Percentiles rank a stretch among this genome's conserved stretches.
These are phyloP conservation scores for Rhizophora mangle DNA, from an alignment of 345 rosid species.

Conservation along the genomic window DNA sequence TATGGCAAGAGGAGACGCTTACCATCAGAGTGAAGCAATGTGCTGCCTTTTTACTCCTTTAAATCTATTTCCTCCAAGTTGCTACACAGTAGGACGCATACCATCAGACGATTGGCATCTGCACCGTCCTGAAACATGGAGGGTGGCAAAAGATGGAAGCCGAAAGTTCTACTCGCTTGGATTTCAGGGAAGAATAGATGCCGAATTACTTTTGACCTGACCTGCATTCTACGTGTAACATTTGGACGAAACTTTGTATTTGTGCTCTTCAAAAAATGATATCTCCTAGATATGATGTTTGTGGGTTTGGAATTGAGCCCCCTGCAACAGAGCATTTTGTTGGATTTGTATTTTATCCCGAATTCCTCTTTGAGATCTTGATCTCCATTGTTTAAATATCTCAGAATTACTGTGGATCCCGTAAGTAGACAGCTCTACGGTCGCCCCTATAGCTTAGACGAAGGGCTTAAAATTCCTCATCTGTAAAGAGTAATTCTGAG, in stretches of 20 bases:
- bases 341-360: not conserved
- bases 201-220: constrained; percentile 14
- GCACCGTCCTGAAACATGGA: constrained; percentile 22
- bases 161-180: constrained; percentile 39
- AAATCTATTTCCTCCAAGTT: not conserved
- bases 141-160: constrained; percentile 37
- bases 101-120: too few species aligned
- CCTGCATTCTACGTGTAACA: constrained; percentile 29
- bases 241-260: constrained; percentile 23
- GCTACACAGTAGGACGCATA: not conserved
- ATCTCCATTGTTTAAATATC: not conserved
- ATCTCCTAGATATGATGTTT: too few species aligned
- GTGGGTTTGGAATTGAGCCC: not conserved
- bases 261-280: constrained; percentile 26
- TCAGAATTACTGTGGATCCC: too few species aligned
- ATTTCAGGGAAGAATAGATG: constrained; percentile 27
- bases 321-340: not conserved
- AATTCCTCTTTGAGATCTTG: not conserved
- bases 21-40: constrained; percentile 42
- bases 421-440: too few species aligned
- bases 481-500: constrained; percentile 5
- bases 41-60: constrained; percentile 1
- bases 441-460: too few species aligned
- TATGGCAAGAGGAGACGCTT: constrained; percentile 71
- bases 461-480: not conserved